Percentiles rank a stretch among this genome's conserved stretches.
phyloP scores from a whole-genome alignment of 257 asterid genomes.

The Asclepias syriaca region DNA sequence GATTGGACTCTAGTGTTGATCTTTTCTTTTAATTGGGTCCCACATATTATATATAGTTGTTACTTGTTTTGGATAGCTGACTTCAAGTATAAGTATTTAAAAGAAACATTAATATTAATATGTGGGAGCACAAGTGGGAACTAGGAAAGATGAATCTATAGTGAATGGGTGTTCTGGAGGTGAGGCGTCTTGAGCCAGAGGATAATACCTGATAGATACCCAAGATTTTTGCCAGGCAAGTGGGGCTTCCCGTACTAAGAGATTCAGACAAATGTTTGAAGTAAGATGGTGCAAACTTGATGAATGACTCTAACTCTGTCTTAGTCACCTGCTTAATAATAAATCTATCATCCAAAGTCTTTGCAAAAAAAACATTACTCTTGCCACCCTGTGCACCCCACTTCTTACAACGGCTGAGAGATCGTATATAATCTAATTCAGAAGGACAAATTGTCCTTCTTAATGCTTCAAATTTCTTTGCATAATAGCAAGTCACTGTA shows the following conservation, averaged over 20 bases:
- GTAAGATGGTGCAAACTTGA: slow-evolving; percentile 60
- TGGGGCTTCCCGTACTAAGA: slow-evolving; percentile 51
- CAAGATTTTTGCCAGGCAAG: slow-evolving; percentile 75
- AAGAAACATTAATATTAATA: too few relatives aligned
- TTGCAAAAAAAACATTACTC: slow-evolving; percentile 76
- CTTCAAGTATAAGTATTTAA: background rate
- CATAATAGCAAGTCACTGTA: slow-evolving; percentile 63
- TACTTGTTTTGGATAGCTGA: background rate
- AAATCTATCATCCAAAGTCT: slow-evolving; percentile 72
- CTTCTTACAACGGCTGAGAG: slow-evolving; percentile 75
- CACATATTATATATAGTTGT: background rate
- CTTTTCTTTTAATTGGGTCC: background rate
- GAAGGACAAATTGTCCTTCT: slow-evolving; percentile 54
- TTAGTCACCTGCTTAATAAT: slow-evolving; percentile 74
- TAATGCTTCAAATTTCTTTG: slow-evolving; percentile 65
- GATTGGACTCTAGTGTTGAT: background rate
- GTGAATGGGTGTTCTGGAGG: background rate
- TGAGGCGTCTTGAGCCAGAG: background rate
- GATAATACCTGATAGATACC: slow-evolving; percentile 77
- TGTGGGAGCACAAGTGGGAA: background rate
- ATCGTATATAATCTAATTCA: slow-evolving; percentile 61
- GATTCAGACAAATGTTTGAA: slow-evolving; percentile 69
- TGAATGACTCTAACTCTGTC: slow-evolving; percentile 74
- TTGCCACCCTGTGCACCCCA: slow-evolving; percentile 93
- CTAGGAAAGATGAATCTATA: background rate